phyloP scores from a whole-genome alignment of 164 flowering plant species.

The Annona squamosa region DNA sequence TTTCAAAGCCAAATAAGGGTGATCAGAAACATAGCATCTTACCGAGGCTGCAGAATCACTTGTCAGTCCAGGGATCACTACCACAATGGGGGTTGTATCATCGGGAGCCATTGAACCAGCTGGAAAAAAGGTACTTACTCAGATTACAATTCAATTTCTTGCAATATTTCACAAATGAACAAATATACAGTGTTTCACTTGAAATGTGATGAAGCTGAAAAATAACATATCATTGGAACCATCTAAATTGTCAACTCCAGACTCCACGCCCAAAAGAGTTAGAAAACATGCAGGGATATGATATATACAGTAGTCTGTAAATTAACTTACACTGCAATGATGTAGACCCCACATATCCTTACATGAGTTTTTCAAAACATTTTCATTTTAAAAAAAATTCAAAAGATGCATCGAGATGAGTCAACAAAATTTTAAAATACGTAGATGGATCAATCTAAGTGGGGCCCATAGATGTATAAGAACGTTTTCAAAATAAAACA shows the following conservation, averaged over 20 bases:
- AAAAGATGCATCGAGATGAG: no score
- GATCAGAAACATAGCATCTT: slow-evolving; percentile 22
- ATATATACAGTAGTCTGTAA: not conserved
- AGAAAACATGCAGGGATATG: not conserved
- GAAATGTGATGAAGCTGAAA: not conserved
- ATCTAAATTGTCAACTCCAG: slow-evolving; percentile 1
- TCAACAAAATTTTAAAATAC: no score
- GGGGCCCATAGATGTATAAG: no score
- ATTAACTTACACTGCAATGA: no score
- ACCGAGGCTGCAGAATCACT: slow-evolving; percentile 85
- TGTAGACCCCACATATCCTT: no score
- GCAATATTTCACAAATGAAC: not conserved
- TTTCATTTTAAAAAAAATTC: no score
- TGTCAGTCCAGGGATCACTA: slow-evolving; percentile 84
- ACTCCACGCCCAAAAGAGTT: not conserved
- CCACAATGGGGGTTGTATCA: slow-evolving; percentile 68
- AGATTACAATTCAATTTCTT: not conserved
- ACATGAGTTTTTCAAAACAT: no score
- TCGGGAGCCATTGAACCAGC: slow-evolving; percentile 31
- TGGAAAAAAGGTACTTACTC: slow-evolving; percentile 6
- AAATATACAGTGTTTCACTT: not conserved
- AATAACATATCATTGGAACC: not conserved
- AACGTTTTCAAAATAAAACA: no score
- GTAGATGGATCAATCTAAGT: no score
- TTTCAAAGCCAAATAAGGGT: not conserved